Conservation (phyloP, 2,329 filamentous ascomycete species). For the Apiospora arundinis region DNA sequence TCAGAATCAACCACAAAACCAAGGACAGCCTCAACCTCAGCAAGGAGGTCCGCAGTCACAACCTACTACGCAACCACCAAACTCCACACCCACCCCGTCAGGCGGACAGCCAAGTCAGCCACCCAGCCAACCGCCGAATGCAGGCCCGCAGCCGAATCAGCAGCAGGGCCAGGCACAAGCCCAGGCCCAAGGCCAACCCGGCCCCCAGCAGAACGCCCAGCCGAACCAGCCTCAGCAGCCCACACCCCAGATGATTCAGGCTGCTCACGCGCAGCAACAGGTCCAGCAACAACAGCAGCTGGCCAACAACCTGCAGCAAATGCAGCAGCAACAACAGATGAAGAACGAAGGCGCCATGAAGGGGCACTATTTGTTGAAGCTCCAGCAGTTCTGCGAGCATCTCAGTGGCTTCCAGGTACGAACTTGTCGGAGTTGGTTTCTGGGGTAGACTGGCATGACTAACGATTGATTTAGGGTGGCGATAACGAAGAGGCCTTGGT, state of each 20-base stretch:
- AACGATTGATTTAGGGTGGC: conserved; percentile 49
- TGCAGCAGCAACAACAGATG: conserved; percentile 50
- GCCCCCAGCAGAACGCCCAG: conserved; percentile 36
- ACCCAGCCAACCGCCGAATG: conserved; percentile 41
- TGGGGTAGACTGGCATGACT: neutral
- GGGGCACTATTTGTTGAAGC: conserved; percentile 62
- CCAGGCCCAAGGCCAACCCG: conserved; percentile 37
- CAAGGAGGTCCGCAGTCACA: conserved; percentile 31
- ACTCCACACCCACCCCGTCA: conserved; percentile 37
- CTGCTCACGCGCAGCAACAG: conserved; percentile 40
- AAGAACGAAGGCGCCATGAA: conserved; percentile 57
- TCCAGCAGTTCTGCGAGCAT: conserved; percentile 69
- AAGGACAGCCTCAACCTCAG: conserved; percentile 33
- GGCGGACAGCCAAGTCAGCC: conserved; percentile 46
- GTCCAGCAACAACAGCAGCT: conserved; percentile 46
- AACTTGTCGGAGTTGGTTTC: conserved; percentile 28
- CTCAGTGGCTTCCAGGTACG: conserved; percentile 63
- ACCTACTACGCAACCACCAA: conserved; percentile 35
- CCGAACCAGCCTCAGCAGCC: conserved; percentile 38
- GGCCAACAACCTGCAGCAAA: conserved; percentile 36
- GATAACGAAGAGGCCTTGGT: conserved; percentile 59
- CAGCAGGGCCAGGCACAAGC: conserved; percentile 4
- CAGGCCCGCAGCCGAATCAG: conserved; percentile 32
- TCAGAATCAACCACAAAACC: conserved; percentile 32
- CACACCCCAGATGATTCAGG: conserved; percentile 41